Evolutionary conservation across 495 filamentous ascomycete genomes (phyloP), one percentile per base, ranked within the genome.

Genomic region (Aspergillus kassunensis): DNA sequence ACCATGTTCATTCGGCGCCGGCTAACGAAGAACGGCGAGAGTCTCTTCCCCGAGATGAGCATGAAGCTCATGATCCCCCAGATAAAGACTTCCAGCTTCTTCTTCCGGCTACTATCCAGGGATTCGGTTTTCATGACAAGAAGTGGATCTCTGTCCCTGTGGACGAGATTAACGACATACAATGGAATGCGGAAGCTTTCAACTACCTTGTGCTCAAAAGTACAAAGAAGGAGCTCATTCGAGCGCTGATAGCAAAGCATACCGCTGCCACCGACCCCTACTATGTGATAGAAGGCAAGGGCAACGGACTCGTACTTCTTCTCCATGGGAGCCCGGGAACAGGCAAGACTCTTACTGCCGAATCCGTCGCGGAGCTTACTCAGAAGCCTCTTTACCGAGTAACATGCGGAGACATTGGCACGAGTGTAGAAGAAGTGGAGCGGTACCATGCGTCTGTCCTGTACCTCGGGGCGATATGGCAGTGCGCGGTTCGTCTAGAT

Each of bases 121-220:
- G 24, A 21, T 47, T 47, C 11, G 25, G 44, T 6, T 20, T 47
- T 6, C n/a, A 47, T 13, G 44, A 47, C 44, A 47, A 33, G 13
- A 47, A 47, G 29, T 47, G 25, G 44, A 37, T 21, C 15, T 31
- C 3, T 4, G 13, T 47, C 19, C 12, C n/a, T 4, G 44, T 35
- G 3, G 30, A 48, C 11, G 24, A 36, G 5, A 48, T 48, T 10
- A 8, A 36, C 6, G 31, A 48, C 1, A 48, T 48, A 4, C 13
- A 36, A 12, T 35, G 44, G 44, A 48, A 48, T 36, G 16, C 15
- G 6, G 19, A 23, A 12, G 44, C 27, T 3, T 48, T 48, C 8
- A 13, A 35, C n/a, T 25, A 24, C 8, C 44, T 48, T 0, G 44
- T 48, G 12, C 15, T 48, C 16, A 15, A 21, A n/a, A 30, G 23